Base-by-base conservation (phyloP, 164 flowering plant genomes). In the Taxillus chinensis region DNA sequence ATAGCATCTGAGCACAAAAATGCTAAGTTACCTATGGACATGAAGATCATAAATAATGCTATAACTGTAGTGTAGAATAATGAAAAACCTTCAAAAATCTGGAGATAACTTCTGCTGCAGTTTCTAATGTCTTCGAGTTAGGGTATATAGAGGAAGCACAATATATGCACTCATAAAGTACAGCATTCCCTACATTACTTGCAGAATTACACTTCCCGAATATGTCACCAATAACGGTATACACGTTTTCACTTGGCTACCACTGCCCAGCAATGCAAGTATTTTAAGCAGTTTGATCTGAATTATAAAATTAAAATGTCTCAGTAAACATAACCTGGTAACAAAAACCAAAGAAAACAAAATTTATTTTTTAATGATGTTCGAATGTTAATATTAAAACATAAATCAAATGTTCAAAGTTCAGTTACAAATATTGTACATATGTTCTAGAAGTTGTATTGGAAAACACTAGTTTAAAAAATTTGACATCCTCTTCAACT, bases 251-350 rank as follows among this genome's bases (percentile, higher is more conserved):
- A 79, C 99, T 95, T 42, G 93, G 88, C 64, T 76, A 64, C 95
- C 89, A 67, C 78, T 82, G 45, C 97, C 99, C 55, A 95, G 74
- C 75, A 91, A 70, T 46, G 95, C 89, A 70, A 95, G 70, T 66
- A 89, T 87, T 74, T 95, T 95, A 51, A 95, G 80, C 77, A 95
- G 77, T 71, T 81, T 86, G 76, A 93, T 83, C 99, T 93, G 92
- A 80, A 77, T 57, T 10, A 62, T 17, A 27, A 38, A 54, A 55
- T 39, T 14, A 51, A 7, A 15, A 53, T 53, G 1, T 0, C 3
- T 41, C 16, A 41, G 12, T 4, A 15, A 58, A 58, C 61, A 13
- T 15, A 58, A 40, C 12, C 45, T 40, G 45, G 41, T 4, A 7
- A 2, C 7, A 54, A 54, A 54, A n/a, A 3, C 0, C 13, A 49